Evolutionary conservation across 2,329 filamentous ascomycete species (phyloP).

Genomic region (Xylariaceae sp.): DNA sequence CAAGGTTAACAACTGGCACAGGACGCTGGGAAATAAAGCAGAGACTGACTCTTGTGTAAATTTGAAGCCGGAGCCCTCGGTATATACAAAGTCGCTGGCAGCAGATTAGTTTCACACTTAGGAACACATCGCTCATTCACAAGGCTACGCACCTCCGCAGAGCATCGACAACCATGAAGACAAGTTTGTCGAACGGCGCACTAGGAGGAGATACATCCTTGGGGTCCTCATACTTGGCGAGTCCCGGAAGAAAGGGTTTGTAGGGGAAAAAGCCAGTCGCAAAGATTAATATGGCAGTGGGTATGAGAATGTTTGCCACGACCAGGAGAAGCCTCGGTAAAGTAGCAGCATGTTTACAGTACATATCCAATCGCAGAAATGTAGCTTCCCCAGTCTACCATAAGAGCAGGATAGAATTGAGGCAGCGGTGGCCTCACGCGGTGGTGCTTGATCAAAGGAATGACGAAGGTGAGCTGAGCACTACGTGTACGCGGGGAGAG

Average conservation of each 20-base stretch:
- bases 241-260: conserved; percentile 84
- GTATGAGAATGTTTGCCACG: conserved; percentile 73
- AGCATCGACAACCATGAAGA: conserved; percentile 98
- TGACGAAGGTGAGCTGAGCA: conserved; percentile 6
- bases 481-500: too few species aligned
- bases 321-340: conserved; percentile 45
- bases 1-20: conserved; percentile 1
- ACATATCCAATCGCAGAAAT: conserved; percentile 21
- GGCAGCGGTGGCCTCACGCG: conserved; percentile 4
- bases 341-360: conserved; percentile 25
- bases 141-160: conserved; percentile 64
- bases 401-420: not conserved
- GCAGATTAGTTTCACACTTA: not conserved
- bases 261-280: conserved; percentile 95
- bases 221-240: conserved; percentile 64
- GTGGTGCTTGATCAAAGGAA: conserved; percentile 5
- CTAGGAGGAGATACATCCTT: conserved; percentile 54
- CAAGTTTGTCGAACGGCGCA: conserved; percentile 78
- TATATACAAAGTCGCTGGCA: conserved; percentile 85
- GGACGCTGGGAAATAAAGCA: not conserved
- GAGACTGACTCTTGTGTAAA: conserved; percentile 78
- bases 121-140: too few species aligned
- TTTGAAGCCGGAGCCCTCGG: conserved; percentile 71
- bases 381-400: conserved; percentile 4
- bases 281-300: conserved; percentile 70